Conservation (phyloP, 192 early-diverging fungal genomes). For the Linnemannia elongata region DNA sequence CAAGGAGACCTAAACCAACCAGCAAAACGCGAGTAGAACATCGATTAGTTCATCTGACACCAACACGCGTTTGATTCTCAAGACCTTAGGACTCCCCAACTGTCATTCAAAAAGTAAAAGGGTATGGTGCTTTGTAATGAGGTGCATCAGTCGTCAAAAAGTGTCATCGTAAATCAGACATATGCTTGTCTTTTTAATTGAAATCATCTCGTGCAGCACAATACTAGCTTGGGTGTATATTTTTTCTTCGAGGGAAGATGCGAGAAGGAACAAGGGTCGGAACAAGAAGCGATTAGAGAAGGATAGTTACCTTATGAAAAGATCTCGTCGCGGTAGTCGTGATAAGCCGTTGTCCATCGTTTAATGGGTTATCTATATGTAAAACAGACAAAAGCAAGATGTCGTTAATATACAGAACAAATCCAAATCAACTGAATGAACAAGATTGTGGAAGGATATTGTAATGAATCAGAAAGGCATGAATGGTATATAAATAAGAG, state of each 20-base stretch:
- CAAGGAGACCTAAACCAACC: neutral
- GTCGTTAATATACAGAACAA: neutral
- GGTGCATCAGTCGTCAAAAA: constrained; percentile 62
- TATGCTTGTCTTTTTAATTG: constrained; percentile 73
- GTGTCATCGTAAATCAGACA: constrained; percentile 67
- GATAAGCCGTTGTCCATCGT: neutral
- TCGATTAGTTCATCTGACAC: constrained; percentile 11
- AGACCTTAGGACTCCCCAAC: neutral
- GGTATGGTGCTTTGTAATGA: constrained; percentile 8
- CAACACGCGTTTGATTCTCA: neutral
- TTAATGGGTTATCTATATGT: neutral
- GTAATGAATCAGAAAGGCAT: constrained; percentile 72
- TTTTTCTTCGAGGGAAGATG: neutral
- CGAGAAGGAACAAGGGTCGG: neutral
- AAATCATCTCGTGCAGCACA: constrained; percentile 61
- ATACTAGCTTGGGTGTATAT: constrained; percentile 12
- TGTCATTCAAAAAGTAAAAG: neutral
- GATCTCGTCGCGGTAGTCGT: neutral
- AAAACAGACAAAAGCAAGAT: neutral
- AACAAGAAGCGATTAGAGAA: neutral
- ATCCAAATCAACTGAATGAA: neutral
- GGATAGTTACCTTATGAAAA: constrained; percentile 14
- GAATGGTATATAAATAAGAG: constrained; percentile 79
- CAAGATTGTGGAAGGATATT: neutral
- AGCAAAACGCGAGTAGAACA: neutral